A percentile compares a stretch with the other conserved stretches of the same genome.
phyloP scores from a whole-genome alignment of 2,329 filamentous ascomycete genomes.

The Penicillium sp. region DNA sequence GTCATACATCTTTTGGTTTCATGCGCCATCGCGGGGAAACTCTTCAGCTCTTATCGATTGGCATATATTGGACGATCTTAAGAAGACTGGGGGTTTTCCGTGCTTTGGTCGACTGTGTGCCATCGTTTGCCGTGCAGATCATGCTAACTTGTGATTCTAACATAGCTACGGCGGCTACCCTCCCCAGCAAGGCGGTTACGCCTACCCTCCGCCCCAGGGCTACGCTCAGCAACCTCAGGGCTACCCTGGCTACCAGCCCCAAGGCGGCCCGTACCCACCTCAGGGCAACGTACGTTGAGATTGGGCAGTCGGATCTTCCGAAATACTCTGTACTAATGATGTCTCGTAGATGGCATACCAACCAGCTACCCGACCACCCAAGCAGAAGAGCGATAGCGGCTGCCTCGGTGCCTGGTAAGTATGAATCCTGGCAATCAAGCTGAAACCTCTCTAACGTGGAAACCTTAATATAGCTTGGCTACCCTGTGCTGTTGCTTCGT shows the following conservation, averaged over 20 bases:
- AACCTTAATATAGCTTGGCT: slow-evolving; percentile 42
- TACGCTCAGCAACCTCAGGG: neutral
- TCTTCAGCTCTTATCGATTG: neutral
- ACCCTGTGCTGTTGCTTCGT: slow-evolving; percentile 60
- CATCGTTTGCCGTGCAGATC: neutral
- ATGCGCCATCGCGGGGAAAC: neutral
- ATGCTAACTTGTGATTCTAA: neutral
- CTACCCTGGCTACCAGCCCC: too few relatives aligned
- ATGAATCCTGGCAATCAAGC: neutral
- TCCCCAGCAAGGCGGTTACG: slow-evolving; percentile 4
- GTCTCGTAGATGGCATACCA: slow-evolving; percentile 44
- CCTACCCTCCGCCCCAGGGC: slow-evolving; percentile 17
- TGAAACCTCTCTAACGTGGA: slow-evolving; percentile 8
- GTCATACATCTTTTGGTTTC: neutral
- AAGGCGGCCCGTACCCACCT: too few relatives aligned
- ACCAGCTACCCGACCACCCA: too few relatives aligned
- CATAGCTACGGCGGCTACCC: slow-evolving; percentile 26
- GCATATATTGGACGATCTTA: neutral
- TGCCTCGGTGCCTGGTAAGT: slow-evolving; percentile 50
- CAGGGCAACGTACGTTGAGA: neutral
- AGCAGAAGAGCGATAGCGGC: slow-evolving; percentile 28
- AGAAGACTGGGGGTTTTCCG: neutral
- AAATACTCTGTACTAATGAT: slow-evolving; percentile 12
- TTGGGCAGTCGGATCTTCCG: too few relatives aligned
- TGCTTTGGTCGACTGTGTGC: neutral